Base-by-base conservation (phyloP, 2,329 filamentous ascomycete species). In the Alternaria triticina region DNA sequence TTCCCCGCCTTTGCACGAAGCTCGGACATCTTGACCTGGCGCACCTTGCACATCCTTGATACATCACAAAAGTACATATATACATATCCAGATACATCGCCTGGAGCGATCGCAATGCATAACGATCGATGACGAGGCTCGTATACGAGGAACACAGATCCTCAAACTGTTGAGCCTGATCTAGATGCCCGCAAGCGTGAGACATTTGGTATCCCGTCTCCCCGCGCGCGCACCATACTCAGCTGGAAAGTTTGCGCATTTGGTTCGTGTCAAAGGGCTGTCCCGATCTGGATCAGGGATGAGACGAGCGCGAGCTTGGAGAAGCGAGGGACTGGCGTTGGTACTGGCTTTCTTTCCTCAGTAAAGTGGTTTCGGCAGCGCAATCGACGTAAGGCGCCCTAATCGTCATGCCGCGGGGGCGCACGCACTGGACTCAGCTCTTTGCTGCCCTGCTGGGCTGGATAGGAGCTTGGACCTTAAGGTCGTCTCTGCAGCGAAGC, bases 271-370 rank as follows among this genome's bases (percentile, higher is more conserved):
- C 20, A 15, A 40, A 40, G 49, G 49, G 30, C 30, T 52, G 49
- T 52, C 49, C 49, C 28, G 30, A 52, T 52, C 30, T 52, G 49
- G 49, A 52, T 52, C 49, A 52, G 49, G 49, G 49, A 52, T 52
- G 49, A 52, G 49, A 25, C 49, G 49, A 52, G 9, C 36, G 36
- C n/a, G 49, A 52, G 49, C 30, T 52, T 15, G 36, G 20, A 52
- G 49, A 52, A 40, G 49, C 49, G 30, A 52, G 49, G 36, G 30
- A 25, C 36, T 52, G 49, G 49, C 17, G 20, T 36, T 51, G 28
- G 13, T 23, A 36, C 28, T 22, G 49, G 28, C 49, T 22, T 40
- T 36, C 33, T 40, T 40, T 40, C 15, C 28, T 23, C 28, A 40
- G 49, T 52, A 36, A 36, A 33, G 49, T 52, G 30, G 49, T 40